Percentiles rank a stretch among this genome's conserved stretches.
Conservation (phyloP, 352 stramenopile genomes). For the Pythium plurisporium region DNA sequence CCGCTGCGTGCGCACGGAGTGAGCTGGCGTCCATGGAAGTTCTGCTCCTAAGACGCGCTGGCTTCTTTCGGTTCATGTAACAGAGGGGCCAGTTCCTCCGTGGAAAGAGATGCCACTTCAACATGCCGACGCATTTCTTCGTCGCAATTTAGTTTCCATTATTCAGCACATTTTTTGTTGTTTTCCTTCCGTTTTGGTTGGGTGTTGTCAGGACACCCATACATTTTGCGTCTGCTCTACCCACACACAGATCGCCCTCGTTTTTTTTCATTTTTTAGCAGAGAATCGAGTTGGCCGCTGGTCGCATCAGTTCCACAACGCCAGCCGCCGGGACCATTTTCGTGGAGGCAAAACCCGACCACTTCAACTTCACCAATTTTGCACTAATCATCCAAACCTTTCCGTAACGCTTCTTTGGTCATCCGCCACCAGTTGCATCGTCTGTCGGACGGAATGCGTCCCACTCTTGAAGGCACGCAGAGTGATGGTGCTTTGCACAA, state of each 20-base stretch:
- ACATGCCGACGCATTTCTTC: conserved; percentile 1
- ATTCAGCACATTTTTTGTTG: not conserved
- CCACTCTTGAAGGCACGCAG: conserved; percentile 14
- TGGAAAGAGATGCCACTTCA: conserved; percentile 4
- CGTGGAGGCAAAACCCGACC: not conserved
- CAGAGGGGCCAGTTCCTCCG: conserved; percentile 1
- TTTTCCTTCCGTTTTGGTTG: too few relatives aligned
- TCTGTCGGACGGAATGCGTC: conserved; percentile 8
- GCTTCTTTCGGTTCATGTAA: conserved; percentile 1
- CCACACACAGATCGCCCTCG: too few relatives aligned
- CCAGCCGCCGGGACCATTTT: conserved; percentile 9
- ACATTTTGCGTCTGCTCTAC: too few relatives aligned
- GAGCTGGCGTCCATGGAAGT: too few relatives aligned
- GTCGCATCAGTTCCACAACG: conserved; percentile 15
- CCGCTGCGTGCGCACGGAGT: too few relatives aligned
- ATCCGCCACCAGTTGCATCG: conserved; percentile 1
- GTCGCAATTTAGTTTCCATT: not conserved
- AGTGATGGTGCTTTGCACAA: conserved; percentile 13
- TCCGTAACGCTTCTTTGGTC: too few relatives aligned
- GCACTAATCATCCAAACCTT: conserved; percentile 14
- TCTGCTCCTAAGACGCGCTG: not conserved
- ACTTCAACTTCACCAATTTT: conserved; percentile 10
- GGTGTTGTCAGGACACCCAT: too few relatives aligned
- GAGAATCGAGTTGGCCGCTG: too few relatives aligned
- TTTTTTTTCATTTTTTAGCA: too few relatives aligned